Conservation (phyloP, 192 early-diverging fungal species). For the Podila horticola region DNA sequence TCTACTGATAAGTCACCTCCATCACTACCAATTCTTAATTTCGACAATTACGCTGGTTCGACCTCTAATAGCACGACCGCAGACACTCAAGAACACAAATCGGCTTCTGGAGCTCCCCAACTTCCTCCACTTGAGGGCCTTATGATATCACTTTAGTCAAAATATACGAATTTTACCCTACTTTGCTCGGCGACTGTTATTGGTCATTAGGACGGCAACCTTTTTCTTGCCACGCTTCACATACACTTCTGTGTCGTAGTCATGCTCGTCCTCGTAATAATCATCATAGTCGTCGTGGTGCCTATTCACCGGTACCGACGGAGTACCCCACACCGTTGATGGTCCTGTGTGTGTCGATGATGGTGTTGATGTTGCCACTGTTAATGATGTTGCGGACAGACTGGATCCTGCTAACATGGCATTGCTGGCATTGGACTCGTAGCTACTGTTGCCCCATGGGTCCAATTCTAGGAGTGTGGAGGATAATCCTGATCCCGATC, state of each 20-base stretch:
- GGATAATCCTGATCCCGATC: neutral
- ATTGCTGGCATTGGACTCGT: slow-evolving; percentile 21
- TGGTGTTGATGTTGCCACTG: neutral
- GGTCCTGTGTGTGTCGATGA: slow-evolving; percentile 17
- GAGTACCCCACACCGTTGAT: slow-evolving; percentile 55
- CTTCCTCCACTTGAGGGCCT: slow-evolving; percentile 37
- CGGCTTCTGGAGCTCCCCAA: slow-evolving; percentile 23
- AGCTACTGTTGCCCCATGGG: slow-evolving; percentile 24
- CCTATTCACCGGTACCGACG: slow-evolving; percentile 23
- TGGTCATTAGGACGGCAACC: slow-evolving; percentile 48
- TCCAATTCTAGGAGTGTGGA: neutral
- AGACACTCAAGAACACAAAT: slow-evolving; percentile 8
- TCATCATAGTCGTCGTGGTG: slow-evolving; percentile 37
- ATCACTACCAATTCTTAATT: slow-evolving; percentile 20
- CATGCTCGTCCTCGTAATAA: slow-evolving; percentile 48
- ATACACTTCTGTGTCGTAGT: slow-evolving; percentile 51
- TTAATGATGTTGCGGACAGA: neutral
- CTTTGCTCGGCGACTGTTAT: slow-evolving; percentile 36
- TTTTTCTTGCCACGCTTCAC: slow-evolving; percentile 60
- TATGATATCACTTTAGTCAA: slow-evolving; percentile 32
- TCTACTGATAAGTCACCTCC: slow-evolving; percentile 7
- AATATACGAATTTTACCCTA: too few relatives aligned
- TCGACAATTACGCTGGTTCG: slow-evolving; percentile 23
- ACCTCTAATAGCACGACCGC: neutral
- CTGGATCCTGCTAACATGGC: neutral